phyloP scores from a whole-genome alignment of 441 rosid genomes.

The Isatis lusitanica region DNA sequence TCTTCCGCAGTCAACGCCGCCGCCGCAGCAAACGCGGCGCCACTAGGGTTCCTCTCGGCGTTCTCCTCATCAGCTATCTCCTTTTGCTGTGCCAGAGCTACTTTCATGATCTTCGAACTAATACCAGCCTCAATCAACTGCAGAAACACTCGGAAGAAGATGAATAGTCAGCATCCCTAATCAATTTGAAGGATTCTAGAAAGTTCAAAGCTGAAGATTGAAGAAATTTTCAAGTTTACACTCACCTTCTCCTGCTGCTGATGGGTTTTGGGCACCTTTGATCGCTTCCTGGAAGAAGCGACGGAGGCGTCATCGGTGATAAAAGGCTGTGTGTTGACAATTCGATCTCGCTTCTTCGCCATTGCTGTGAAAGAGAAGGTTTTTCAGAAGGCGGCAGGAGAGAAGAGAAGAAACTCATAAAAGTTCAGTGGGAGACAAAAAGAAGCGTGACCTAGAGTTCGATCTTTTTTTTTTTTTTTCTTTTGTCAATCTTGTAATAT shows the following conservation, averaged over 20 bases:
- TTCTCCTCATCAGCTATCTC: conserved; percentile 73
- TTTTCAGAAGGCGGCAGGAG: conserved; percentile 5
- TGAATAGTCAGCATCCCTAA: background rate
- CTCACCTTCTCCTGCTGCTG: conserved; percentile 56
- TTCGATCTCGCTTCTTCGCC: conserved; percentile 68
- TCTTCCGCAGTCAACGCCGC: conserved; percentile 46
- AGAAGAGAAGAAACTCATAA: conserved; percentile 7
- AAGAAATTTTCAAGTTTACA: background rate
- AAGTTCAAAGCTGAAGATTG: background rate
- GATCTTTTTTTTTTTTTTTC: too few relatives aligned
- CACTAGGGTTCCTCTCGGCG: conserved; percentile 42
- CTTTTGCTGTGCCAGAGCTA: conserved; percentile 76
- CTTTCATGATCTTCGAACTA: conserved; percentile 82
- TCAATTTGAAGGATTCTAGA: background rate
- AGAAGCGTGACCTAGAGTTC: too few relatives aligned
- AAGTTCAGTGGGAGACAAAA: too few relatives aligned
- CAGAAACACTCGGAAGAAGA: background rate
- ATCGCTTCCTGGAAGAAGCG: conserved; percentile 56
- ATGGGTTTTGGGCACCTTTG: conserved; percentile 65
- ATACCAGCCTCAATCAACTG: conserved; percentile 68
- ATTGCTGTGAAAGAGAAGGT: conserved; percentile 26
- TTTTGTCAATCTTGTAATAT: too few relatives aligned
- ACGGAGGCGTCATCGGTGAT: conserved; percentile 48
- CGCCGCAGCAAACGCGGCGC: conserved; percentile 38
- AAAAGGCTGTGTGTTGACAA: conserved; percentile 68